Evolutionary conservation across 805 yeast genomes (phyloP), one percentile per base, ranked within the genome.

Genomic region (Candida gorgasii): DNA sequence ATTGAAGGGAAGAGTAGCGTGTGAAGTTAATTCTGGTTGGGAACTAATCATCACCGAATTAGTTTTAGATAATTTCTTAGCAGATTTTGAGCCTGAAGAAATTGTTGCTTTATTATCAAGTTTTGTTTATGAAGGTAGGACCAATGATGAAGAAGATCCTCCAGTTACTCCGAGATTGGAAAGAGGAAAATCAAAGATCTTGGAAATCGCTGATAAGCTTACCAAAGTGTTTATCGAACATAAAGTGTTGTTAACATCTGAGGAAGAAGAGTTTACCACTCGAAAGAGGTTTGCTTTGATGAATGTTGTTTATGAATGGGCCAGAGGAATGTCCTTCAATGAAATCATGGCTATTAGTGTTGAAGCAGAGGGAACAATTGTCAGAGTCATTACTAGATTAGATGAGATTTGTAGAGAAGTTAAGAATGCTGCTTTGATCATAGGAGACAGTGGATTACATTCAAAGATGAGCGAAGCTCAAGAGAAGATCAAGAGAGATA

Each of bases 281-380:
- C 77, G 84, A 49, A 84, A 88, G 54, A 72, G 98, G 51, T 93
- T 93, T 63, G 96, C 92, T 0, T 73, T 93, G 55, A 86, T 89
- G 64, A 92, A 89, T 59, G 96, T 89, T 9, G 96, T 92, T 4
- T 93, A 92, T 61, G 97, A 93, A 65, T 93, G 99, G 99, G 97
- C 98, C 1, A 75, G 95, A 50, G 99, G 99, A 2, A 76, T 70
- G 73, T 76, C 95, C 0, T 93, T 93, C 69, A 84, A 85, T 50
- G 95, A 89, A 44, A 92, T 93, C 50, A 93, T 90, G 84, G 84
- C 80, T 46, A 75, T 89, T 49, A 87, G 96, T 44, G 82, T 81
- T 14, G 96, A 90, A 54, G 90, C 89, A 27, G 99, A 93, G 65
- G 99, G 99, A 31, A 87, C 96, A 0, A 93, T 93, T 57, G 99